phyloP scores from a whole-genome alignment of 164 flowering plant species.

The Litsea cubeba region DNA sequence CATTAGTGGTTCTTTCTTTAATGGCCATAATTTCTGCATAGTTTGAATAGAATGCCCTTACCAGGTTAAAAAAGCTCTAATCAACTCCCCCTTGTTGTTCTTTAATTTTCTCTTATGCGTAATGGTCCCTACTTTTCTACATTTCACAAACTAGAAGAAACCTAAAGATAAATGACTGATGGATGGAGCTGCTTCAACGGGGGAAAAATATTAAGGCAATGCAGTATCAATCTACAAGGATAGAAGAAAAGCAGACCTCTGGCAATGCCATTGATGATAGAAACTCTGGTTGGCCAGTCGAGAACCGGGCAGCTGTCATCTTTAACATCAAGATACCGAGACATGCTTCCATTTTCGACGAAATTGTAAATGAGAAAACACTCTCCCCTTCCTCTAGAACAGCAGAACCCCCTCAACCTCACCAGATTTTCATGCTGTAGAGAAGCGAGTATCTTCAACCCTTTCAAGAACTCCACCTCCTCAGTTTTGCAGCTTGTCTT shows the following conservation, averaged over 20 bases:
- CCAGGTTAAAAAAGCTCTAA: too few species aligned
- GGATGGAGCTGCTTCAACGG: too few species aligned
- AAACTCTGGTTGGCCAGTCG: constrained; percentile 77
- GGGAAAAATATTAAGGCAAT: not conserved
- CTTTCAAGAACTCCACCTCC: constrained; percentile 78
- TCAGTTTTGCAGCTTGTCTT: constrained; percentile 82
- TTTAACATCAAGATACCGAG: constrained; percentile 62
- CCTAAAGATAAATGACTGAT: too few species aligned
- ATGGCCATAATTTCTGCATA: too few species aligned
- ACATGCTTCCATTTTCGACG: constrained; percentile 66
- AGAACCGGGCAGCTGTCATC: constrained; percentile 46
- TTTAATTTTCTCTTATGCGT: too few species aligned
- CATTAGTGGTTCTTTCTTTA: too few species aligned
- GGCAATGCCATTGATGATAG: constrained; percentile 80
- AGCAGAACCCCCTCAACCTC: constrained; percentile 80
- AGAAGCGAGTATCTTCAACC: constrained; percentile 60
- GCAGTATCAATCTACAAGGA: too few species aligned
- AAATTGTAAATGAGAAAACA: constrained; percentile 85
- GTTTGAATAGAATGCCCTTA: too few species aligned
- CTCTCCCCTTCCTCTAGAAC: constrained; percentile 89
- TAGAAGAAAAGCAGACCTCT: constrained; percentile 49
- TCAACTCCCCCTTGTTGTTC: too few species aligned
- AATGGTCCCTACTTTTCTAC: too few species aligned
- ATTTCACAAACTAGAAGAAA: too few species aligned
- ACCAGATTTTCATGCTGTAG: constrained; percentile 78